phyloP scores from a whole-genome alignment of 2,329 filamentous ascomycete genomes.

The Sclerotinia trifoliorum region DNA sequence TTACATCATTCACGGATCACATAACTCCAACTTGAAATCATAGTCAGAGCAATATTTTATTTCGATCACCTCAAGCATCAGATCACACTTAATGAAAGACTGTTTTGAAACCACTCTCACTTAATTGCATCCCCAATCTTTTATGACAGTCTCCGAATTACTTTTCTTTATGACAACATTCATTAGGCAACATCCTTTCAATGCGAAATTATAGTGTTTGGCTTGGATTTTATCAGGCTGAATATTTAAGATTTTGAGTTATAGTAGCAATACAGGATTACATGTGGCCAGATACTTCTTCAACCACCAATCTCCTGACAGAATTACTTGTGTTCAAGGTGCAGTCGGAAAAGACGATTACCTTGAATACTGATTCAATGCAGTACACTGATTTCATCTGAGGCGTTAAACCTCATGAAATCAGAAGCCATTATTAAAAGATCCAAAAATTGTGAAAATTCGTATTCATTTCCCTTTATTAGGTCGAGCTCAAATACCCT shows the following conservation, averaged over 20 bases:
- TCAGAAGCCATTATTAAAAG: background rate
- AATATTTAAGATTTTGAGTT: background rate
- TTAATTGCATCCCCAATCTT: background rate
- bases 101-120: background rate
- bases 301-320: background rate
- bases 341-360: background rate
- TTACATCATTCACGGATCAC: background rate
- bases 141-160: background rate
- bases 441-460: background rate
- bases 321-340: background rate
- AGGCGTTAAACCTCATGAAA: background rate
- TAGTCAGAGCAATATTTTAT: background rate
- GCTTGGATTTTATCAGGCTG: background rate
- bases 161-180: background rate
- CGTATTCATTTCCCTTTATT: background rate
- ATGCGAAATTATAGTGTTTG: background rate
- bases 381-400: background rate
- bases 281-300: no score
- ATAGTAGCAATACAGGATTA: no score
- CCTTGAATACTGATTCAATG: background rate
- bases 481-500: background rate
- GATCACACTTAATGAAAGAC: no score
- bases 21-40: background rate
- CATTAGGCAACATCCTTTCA: no score
- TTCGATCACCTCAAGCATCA: no score